These are phyloP conservation scores for Suillus sp. DNA, from an alignment of 768 basidiomycete species.

Conservation along the genomic window DNA sequence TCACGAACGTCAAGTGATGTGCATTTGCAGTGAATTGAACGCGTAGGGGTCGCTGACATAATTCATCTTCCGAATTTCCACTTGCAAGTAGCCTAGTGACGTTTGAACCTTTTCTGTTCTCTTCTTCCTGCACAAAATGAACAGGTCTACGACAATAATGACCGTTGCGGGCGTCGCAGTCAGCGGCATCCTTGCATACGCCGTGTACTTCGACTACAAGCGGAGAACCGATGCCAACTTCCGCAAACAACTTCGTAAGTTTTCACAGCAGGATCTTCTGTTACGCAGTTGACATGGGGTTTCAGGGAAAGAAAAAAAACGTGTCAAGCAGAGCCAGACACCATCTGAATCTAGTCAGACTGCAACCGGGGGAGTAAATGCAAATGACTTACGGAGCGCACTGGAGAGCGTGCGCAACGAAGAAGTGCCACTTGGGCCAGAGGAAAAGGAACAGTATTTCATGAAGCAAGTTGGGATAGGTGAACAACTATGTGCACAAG, in stretches of 20 bases:
- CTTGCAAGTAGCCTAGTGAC: slow-evolving; percentile 14
- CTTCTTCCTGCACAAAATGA: slow-evolving; percentile 30
- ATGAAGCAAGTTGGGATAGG: slow-evolving; percentile 87
- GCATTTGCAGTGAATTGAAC: background rate
- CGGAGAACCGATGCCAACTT: slow-evolving; percentile 86
- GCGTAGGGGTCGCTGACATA: slow-evolving; percentile 18
- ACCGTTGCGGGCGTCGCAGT: slow-evolving; percentile 50
- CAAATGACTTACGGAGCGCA: slow-evolving; percentile 62
- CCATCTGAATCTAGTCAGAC: slow-evolving; percentile 37
- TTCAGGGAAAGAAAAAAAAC: slow-evolving; percentile 91
- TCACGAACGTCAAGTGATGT: background rate
- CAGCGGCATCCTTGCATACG: slow-evolving; percentile 71
- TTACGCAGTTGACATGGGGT: slow-evolving; percentile 11
- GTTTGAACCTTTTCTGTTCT: slow-evolving; percentile 8
- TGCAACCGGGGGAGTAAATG: slow-evolving; percentile 33
- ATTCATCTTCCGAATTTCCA: slow-evolving; percentile 20
- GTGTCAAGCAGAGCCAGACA: slow-evolving; percentile 69
- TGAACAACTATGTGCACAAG: slow-evolving; percentile 78
- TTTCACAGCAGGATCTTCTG: slow-evolving; percentile 16
- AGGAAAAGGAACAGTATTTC: slow-evolving; percentile 87
- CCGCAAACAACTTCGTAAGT: slow-evolving; percentile 85
- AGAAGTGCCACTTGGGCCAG: slow-evolving; percentile 62
- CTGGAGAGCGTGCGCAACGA: slow-evolving; percentile 71
- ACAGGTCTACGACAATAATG: slow-evolving; percentile 41
- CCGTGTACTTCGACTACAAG: slow-evolving; percentile 92